Evolutionary conservation across 352 stramenopile genomes (phyloP), one percentile per base, ranked within the genome.

Genomic region (Globisporangium cylindrosporum): DNA sequence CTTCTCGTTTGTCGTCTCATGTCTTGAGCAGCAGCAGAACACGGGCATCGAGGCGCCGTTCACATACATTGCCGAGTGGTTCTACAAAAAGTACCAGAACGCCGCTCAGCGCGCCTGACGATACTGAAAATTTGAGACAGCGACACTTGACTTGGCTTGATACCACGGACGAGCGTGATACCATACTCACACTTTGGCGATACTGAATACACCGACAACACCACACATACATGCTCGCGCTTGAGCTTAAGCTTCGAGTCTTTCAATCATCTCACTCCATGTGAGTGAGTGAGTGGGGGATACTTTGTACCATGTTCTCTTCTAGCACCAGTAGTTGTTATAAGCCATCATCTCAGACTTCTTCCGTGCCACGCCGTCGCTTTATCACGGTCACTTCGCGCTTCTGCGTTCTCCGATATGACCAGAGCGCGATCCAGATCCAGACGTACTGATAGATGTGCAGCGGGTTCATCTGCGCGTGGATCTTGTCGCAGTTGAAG

Each of bases 1-100:
- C 55, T 58, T 62, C n/a, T 43, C 29, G 43, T 43, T 20, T 49
- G 41, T 46, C 12, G 38, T 46, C 38, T 46, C 20, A 43, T 25
- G 32, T 43, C 12, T 56, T 20, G 10, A 66, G n/a, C 66, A 90
- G 81, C 84, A 90, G 79, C 78, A 92, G 66, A 92, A 93, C 65
- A 74, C 77, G 7, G 81, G 76, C 18, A 85, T 95, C 25, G 86
- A 95, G 5, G 81, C 81, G 36, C 82, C 88, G 8, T 95, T 95
- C 72, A 66, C 73, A 27, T 80, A 93, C 76, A 91, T 95, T 64
- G 85, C 88, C 32, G 82, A 91, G 63, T 90, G 83, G 77, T 95
- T 94, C 59, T 81, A 92, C 75, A 92, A 91, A 59, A 93, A 93
- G 67, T 95, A 95, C 65, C 85, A 92, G 59, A 76, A 72, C 62